These are phyloP conservation scores for Lodderomyces margitis DNA, from an alignment of 1,139 yeast genomes.

Conservation along the genomic window DNA sequence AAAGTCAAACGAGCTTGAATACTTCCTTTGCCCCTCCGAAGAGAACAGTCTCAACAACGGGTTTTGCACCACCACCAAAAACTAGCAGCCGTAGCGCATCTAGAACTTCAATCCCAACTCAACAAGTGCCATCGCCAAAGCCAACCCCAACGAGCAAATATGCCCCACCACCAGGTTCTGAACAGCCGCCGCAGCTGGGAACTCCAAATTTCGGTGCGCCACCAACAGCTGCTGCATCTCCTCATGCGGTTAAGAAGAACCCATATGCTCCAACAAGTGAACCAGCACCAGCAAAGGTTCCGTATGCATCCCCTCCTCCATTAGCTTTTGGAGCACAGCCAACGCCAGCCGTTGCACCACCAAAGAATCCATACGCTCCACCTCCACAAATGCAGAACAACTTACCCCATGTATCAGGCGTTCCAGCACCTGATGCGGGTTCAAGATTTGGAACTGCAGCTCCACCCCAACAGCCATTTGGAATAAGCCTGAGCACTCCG, in stretches of 20 bases:
- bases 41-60: conserved; percentile 13
- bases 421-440: conserved; percentile 15
- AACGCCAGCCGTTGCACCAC: conserved; percentile 21
- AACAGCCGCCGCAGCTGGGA: conserved; percentile 23
- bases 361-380: conserved; percentile 45
- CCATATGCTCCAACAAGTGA: conserved; percentile 31
- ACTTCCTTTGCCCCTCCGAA: conserved; percentile 11
- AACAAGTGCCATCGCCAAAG: conserved; percentile 18
- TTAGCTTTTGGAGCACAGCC: conserved; percentile 9
- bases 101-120: conserved; percentile 20
- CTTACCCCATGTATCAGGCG: conserved; percentile 12
- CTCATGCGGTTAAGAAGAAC: conserved; percentile 29
- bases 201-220: conserved; percentile 29
- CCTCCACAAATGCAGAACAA: conserved; percentile 21
- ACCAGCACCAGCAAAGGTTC: conserved; percentile 18
- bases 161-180: conserved; percentile 36
- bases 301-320: conserved; percentile 20
- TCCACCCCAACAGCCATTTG: conserved; percentile 17
- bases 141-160: conserved; percentile 30
- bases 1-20: conserved; percentile 4
- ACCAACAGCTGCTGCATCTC: conserved; percentile 18
- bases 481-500: conserved; percentile 10
- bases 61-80: conserved; percentile 32
- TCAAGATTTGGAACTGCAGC: conserved; percentile 15
- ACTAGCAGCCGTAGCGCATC: conserved; percentile 31